phyloP scores from a whole-genome alignment of 345 rosid genomes.

The Hypericum perforatum region DNA sequence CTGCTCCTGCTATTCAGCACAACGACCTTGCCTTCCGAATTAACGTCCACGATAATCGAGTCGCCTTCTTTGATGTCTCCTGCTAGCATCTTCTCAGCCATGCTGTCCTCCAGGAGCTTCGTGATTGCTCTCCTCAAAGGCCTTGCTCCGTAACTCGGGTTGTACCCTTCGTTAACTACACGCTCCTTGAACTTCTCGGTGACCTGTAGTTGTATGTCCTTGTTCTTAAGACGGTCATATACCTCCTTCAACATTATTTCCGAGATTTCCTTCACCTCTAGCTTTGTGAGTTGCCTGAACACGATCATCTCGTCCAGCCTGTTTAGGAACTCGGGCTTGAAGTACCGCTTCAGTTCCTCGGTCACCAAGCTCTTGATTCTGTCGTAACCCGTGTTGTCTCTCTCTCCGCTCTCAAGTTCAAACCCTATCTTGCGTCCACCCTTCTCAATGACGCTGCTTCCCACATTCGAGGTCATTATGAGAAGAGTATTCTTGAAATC shows the following conservation, averaged over 20 bases:
- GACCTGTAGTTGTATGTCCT: slow-evolving; percentile 89
- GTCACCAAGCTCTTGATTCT: slow-evolving; percentile 88
- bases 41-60: slow-evolving; percentile 81
- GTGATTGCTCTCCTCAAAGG: slow-evolving; percentile 91
- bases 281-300: slow-evolving; percentile 79
- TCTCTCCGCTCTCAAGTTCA: slow-evolving; percentile 81
- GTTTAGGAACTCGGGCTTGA: slow-evolving; percentile 91
- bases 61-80: slow-evolving; percentile 92
- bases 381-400: slow-evolving; percentile 75
- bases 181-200: slow-evolving; percentile 82
- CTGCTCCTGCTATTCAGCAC: slow-evolving; percentile 79
- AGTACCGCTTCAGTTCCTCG: slow-evolving; percentile 81
- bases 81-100: slow-evolving; percentile 99
- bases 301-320: slow-evolving; percentile 97
- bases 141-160: slow-evolving; percentile 95
- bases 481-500: slow-evolving; percentile 96
- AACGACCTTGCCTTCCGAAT: slow-evolving; percentile 66
- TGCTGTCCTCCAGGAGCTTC: slow-evolving; percentile 89
- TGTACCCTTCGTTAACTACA: slow-evolving; percentile 92
- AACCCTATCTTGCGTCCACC: slow-evolving; percentile 88
- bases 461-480: slow-evolving; percentile 95
- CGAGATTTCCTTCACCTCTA: slow-evolving; percentile 86
- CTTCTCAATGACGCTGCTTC: slow-evolving; percentile 93
- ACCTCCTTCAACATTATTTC: slow-evolving; percentile 96
- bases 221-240: slow-evolving; percentile 53